Evolutionary conservation across 495 filamentous ascomycete species (phyloP).

Genomic region (Penicillium cinerascens): DNA sequence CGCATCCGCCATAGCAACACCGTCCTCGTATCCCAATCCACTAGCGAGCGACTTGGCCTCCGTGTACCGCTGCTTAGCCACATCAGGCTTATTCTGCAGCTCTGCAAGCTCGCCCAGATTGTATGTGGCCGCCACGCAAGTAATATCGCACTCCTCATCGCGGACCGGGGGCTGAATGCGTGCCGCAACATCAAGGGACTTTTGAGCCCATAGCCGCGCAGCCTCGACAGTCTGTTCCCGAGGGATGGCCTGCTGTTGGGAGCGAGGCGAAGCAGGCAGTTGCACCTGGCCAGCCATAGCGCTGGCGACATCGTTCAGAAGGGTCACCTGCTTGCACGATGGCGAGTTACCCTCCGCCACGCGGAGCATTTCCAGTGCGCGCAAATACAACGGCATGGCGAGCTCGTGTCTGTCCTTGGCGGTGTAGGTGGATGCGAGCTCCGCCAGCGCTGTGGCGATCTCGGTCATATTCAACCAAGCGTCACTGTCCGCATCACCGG

Average conservation of each 20-base stretch:
- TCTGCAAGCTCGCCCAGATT: conserved; percentile 82
- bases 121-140: conserved; percentile 77
- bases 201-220: conserved; percentile 70
- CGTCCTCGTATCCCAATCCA: conserved; percentile 61
- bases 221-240: conserved; percentile 54
- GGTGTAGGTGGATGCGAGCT: conserved; percentile 70
- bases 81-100: conserved; percentile 58
- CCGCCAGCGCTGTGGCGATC: conserved; percentile 65
- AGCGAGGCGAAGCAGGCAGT: conserved; percentile 34
- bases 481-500: conserved; percentile 45
- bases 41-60: conserved; percentile 63
- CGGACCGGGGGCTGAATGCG: conserved; percentile 56
- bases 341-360: conserved; percentile 38
- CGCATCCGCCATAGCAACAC: conserved; percentile 53
- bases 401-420: conserved; percentile 66
- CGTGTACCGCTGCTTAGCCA: conserved; percentile 53
- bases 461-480: conserved; percentile 71
- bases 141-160: conserved; percentile 79
- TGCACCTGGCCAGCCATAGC: conserved; percentile 33
- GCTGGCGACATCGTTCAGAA: conserved; percentile 43
- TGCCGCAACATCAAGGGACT: conserved; percentile 60
- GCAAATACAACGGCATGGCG: conserved; percentile 83
- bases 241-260: conserved; percentile 38
- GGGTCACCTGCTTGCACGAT: conserved; percentile 68
- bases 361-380: conserved; percentile 61